Evolutionary conservation across 495 filamentous ascomycete genomes (phyloP).

Genomic region (Parathielavia appendiculata): DNA sequence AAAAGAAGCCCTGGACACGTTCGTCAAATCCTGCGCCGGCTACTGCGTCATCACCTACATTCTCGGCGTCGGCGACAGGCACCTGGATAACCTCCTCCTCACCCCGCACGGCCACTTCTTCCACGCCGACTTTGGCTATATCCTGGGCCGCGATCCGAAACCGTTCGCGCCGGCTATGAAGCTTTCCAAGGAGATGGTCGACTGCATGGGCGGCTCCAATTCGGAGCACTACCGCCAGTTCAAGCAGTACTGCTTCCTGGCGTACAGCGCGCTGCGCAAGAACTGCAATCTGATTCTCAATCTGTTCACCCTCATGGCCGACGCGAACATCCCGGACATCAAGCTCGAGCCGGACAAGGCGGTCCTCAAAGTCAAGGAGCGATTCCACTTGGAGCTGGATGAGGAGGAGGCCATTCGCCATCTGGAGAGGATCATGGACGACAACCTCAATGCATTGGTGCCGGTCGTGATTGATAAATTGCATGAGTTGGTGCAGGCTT

Average conservation of each 20-base stretch:
- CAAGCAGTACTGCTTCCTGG: slow-evolving; percentile 92
- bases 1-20: slow-evolving; percentile 90
- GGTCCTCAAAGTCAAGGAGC: slow-evolving; percentile 88
- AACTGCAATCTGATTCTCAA: slow-evolving; percentile 89
- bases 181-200: slow-evolving; percentile 95
- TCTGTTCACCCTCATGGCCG: slow-evolving; percentile 92
- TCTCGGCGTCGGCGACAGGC: slow-evolving; percentile 93
- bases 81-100: slow-evolving; percentile 92
- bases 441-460: slow-evolving; percentile 80
- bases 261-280: slow-evolving; percentile 87
- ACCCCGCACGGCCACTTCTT: slow-evolving; percentile 93
- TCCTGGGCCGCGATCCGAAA: slow-evolving; percentile 94
- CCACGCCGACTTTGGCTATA: slow-evolving; percentile 97
- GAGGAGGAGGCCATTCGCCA: slow-evolving; percentile 90
- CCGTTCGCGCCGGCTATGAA: slow-evolving; percentile 97
- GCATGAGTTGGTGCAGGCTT: slow-evolving; percentile 90
- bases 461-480: slow-evolving; percentile 91
- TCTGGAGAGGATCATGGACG: slow-evolving; percentile 81
- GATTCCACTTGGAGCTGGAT: slow-evolving; percentile 85
- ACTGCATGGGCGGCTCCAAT: slow-evolving; percentile 86
- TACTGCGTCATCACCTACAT: slow-evolving; percentile 99
- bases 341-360: slow-evolving; percentile 86
- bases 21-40: slow-evolving; percentile 90
- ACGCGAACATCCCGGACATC: slow-evolving; percentile 95
- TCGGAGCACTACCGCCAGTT: slow-evolving; percentile 79